A percentile compares a stretch with the other conserved stretches of the same genome.
These are phyloP conservation scores for Penicillium longicatenatum DNA, from an alignment of 495 filamentous ascomycete species.

Conservation along the genomic window DNA sequence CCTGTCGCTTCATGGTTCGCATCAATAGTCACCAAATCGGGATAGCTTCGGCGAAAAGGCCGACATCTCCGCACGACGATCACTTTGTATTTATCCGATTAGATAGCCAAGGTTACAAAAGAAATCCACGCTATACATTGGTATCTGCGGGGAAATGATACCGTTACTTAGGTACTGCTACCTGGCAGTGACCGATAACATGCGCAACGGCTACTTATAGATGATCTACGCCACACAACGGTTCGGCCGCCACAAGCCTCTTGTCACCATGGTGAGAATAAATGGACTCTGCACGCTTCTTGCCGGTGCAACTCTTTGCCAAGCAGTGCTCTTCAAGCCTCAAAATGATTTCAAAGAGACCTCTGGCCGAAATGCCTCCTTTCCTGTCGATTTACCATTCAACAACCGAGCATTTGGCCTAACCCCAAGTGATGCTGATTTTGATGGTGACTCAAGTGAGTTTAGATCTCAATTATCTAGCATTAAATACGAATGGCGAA, in stretches of 20 bases:
- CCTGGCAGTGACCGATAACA: background rate
- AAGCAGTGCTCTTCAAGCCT: conserved; percentile 26
- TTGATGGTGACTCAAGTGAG: conserved; percentile 38
- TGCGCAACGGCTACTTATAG: background rate
- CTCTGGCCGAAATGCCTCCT: conserved; percentile 10
- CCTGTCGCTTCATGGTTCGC: background rate
- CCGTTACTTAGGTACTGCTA: conserved; percentile 4
- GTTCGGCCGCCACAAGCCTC: background rate
- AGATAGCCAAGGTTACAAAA: conserved; percentile 3
- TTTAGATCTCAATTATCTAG: background rate
- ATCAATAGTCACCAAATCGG: background rate
- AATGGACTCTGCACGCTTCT: conserved; percentile 3
- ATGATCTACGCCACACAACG: background rate
- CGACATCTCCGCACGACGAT: conserved; percentile 8
- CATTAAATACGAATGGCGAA: background rate
- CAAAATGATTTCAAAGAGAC: conserved; percentile 24
- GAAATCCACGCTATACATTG: conserved; percentile 1
- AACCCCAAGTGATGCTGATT: conserved; percentile 42
- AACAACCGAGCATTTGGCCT: conserved; percentile 50
- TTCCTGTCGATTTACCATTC: conserved; percentile 37
- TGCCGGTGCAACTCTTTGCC: background rate
- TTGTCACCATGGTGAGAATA: background rate
- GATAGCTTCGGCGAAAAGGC: conserved; percentile 14
- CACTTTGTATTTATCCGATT: conserved; percentile 13
- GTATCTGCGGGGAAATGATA: conserved; percentile 21